Percentiles rank a stretch among this genome's conserved stretches.
These are phyloP conservation scores for Paecilomyces formosus DNA, from an alignment of 2,329 filamentous ascomycete species.

Conservation along the genomic window DNA sequence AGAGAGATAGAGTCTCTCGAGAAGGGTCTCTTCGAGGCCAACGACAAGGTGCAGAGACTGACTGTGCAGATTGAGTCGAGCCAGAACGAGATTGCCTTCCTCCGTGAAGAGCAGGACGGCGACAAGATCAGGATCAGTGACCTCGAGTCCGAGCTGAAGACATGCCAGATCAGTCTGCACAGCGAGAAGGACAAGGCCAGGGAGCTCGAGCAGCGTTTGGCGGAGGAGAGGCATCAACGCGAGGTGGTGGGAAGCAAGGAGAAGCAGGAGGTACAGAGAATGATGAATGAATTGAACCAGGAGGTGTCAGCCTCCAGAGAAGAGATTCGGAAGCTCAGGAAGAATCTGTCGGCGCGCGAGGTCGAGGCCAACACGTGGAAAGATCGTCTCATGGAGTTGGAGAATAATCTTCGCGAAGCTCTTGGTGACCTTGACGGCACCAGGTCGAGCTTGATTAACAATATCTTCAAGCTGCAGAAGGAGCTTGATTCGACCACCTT, in stretches of 20 bases:
- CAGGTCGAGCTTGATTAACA: slow-evolving; percentile 74
- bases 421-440: slow-evolving; percentile 84
- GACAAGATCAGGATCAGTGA: slow-evolving; percentile 98
- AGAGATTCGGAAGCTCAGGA: slow-evolving; percentile 72
- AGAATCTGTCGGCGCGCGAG: slow-evolving; percentile 74
- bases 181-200: slow-evolving; percentile 72
- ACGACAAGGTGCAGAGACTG: slow-evolving; percentile 79
- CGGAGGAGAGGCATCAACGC: slow-evolving; percentile 74
- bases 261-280: slow-evolving; percentile 90
- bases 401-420: slow-evolving; percentile 78
- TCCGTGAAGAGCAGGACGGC: slow-evolving; percentile 90
- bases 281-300: slow-evolving; percentile 85
- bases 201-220: slow-evolving; percentile 67
- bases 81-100: slow-evolving; percentile 87
- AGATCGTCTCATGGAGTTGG: slow-evolving; percentile 80
- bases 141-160: slow-evolving; percentile 73
- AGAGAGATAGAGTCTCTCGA: slow-evolving; percentile 81
- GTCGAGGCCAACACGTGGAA: slow-evolving; percentile 88
- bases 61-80: slow-evolving; percentile 88
- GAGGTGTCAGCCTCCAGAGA: slow-evolving; percentile 78
- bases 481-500: slow-evolving; percentile 78
- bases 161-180: slow-evolving; percentile 68
- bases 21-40: slow-evolving; percentile 72
- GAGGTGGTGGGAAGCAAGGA: slow-evolving; percentile 81
- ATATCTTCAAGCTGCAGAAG: slow-evolving; percentile 77